Percentiles rank a stretch among this genome's conserved stretches.
phyloP scores from a whole-genome alignment of 768 basidiomycete genomes.

The Nidularia sp. region DNA sequence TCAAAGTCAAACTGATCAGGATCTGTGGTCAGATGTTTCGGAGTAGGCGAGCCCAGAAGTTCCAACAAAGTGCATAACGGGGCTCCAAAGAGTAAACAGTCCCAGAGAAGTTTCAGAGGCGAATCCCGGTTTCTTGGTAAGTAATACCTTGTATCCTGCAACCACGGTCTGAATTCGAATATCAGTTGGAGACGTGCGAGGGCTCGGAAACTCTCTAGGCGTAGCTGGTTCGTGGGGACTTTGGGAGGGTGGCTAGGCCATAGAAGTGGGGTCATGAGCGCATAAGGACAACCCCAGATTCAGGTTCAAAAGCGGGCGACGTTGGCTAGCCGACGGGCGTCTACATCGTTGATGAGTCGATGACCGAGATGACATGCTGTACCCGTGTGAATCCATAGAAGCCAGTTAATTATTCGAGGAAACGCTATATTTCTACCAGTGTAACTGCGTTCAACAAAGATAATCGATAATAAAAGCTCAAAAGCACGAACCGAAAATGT shows the following conservation, averaged over 20 bases:
- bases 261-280: too few relatives aligned
- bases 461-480: too few relatives aligned
- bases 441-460: too few relatives aligned
- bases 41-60: constrained; percentile 31
- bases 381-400: too few relatives aligned
- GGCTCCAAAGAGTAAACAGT: constrained; percentile 30
- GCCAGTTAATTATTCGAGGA: too few relatives aligned
- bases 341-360: too few relatives aligned
- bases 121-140: constrained; percentile 17
- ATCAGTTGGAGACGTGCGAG: constrained; percentile 33
- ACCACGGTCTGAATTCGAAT: constrained; percentile 30
- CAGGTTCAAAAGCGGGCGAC: too few relatives aligned
- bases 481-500: too few relatives aligned
- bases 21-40: constrained; percentile 18
- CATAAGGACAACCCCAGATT: too few relatives aligned
- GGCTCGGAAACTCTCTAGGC: constrained; percentile 28
- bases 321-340: too few relatives aligned
- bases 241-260: constrained; percentile 20
- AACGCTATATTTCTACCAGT: too few relatives aligned
- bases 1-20: constrained; percentile 23
- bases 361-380: too few relatives aligned
- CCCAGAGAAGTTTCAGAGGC: constrained; percentile 26
- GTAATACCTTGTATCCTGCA: constrained; percentile 21
- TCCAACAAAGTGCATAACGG: constrained; percentile 29
- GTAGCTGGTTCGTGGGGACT: constrained; percentile 30